Evolutionary conservation across 805 yeast genomes (phyloP).

Genomic region (Yarrowia sp.): DNA sequence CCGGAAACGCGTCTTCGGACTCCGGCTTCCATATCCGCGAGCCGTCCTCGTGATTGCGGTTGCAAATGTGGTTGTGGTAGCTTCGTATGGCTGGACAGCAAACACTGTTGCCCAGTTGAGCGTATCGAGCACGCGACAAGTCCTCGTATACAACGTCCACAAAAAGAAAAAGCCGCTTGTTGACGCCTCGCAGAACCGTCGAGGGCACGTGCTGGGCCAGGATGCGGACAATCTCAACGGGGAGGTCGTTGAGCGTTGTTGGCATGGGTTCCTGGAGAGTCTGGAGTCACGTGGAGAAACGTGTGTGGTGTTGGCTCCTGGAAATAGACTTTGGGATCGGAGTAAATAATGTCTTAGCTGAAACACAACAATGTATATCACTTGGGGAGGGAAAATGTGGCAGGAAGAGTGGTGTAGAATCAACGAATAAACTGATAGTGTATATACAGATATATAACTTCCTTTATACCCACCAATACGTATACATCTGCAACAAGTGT

Average conservation of each 20-base stretch:
- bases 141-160: slow-evolving; percentile 16
- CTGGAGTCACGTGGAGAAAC: slow-evolving; percentile 6
- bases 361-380: too few species aligned
- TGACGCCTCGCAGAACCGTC: slow-evolving; percentile 1
- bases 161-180: slow-evolving; percentile 12
- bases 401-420: too few species aligned
- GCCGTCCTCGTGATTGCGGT: not conserved
- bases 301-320: too few species aligned
- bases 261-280: not conserved
- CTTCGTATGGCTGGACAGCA: not conserved
- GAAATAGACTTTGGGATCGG: too few species aligned
- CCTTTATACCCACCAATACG: too few species aligned
- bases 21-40: not conserved
- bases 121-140: slow-evolving; percentile 16
- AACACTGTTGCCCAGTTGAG: not conserved
- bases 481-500: too few species aligned
- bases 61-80: slow-evolving; percentile 15
- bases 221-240: slow-evolving; percentile 25
- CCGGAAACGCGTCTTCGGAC: not conserved
- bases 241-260: slow-evolving; percentile 24
- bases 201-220: slow-evolving; percentile 4
- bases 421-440: too few species aligned
- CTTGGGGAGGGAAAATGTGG: too few species aligned
- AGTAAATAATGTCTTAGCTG: too few species aligned
- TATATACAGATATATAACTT: too few species aligned